A percentile compares a stretch with the other conserved stretches of the same genome.
Evolutionary conservation across 192 early-diverging fungal genomes (phyloP).

Genomic region (Dissophora globulifera): DNA sequence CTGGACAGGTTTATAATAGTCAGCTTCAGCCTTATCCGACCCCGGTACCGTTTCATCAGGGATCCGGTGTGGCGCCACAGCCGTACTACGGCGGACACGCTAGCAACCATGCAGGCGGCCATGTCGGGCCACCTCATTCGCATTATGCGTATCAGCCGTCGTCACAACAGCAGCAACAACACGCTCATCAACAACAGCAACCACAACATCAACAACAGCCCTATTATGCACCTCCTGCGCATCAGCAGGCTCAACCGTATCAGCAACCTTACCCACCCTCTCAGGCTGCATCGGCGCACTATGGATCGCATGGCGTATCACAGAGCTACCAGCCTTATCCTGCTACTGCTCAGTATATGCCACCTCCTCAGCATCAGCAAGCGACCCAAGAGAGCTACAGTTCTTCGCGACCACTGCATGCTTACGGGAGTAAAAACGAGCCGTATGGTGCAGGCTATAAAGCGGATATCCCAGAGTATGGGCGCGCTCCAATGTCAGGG

Average conservation of each 20-base stretch:
- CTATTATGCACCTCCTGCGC: too few relatives aligned
- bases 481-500: background rate
- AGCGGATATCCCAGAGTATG: conserved; percentile 2
- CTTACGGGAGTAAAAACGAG: background rate
- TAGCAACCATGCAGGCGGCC: conserved; percentile 19
- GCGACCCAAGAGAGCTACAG: background rate
- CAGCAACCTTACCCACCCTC: conserved; percentile 6
- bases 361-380: conserved; percentile 1
- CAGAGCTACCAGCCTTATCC: conserved; percentile 3
- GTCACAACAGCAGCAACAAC: background rate
- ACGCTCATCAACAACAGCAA: conserved; percentile 10
- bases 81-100: conserved; percentile 11
- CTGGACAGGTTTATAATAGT: conserved; percentile 8
- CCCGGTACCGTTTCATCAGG: background rate
- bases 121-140: background rate
- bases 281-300: background rate
- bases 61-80: background rate
- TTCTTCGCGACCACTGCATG: background rate
- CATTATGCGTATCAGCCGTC: conserved; percentile 14
- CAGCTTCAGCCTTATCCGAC: background rate
- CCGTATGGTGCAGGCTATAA: conserved; percentile 5
- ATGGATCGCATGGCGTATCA: conserved; percentile 1
- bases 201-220: too few relatives aligned
- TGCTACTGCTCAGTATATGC: too few relatives aligned
- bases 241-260: background rate